phyloP scores from a whole-genome alignment of 495 filamentous ascomycete species.

The Aspergillus kassunensis region DNA sequence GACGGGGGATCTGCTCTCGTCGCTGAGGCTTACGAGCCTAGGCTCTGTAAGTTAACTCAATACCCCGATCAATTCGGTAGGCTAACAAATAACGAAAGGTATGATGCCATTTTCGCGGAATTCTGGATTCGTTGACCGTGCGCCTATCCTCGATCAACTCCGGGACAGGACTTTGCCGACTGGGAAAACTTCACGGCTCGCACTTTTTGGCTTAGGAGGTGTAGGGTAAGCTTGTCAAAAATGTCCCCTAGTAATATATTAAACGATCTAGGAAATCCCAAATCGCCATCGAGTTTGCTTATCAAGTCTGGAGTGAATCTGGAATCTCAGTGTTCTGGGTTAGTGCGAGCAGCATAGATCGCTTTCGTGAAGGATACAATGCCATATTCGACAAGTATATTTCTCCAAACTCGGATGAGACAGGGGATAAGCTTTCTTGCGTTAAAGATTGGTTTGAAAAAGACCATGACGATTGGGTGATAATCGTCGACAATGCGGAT shows the following conservation, averaged over 20 bases:
- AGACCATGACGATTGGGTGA: conserved; percentile 38
- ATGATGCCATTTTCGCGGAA: conserved; percentile 6
- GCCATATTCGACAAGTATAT: conserved; percentile 7
- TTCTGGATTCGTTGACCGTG: conserved; percentile 10
- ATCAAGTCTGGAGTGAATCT: conserved; percentile 21
- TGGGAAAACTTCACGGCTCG: conserved; percentile 15
- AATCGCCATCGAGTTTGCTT: conserved; percentile 38
- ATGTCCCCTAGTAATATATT: background rate
- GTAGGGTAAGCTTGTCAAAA: conserved; percentile 18
- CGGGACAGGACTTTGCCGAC: background rate
- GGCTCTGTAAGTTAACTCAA: conserved; percentile 4
- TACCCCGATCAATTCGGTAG: background rate
- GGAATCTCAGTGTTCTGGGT: conserved; percentile 40
- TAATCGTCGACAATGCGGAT: conserved; percentile 54
- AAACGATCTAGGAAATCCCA: conserved; percentile 28
- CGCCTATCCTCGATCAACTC: background rate
- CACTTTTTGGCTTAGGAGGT: conserved; percentile 28
- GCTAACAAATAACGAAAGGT: background rate
- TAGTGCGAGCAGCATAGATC: conserved; percentile 28
- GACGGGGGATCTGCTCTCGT: background rate
- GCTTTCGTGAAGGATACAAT: conserved; percentile 34
- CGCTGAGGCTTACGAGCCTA: background rate
- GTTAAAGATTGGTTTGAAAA: conserved; percentile 16
- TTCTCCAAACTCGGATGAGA: background rate
- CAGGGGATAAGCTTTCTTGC: conserved; percentile 1